phyloP scores from a whole-genome alignment of 495 filamentous ascomycete genomes.

The Neurospora sublineolata region DNA sequence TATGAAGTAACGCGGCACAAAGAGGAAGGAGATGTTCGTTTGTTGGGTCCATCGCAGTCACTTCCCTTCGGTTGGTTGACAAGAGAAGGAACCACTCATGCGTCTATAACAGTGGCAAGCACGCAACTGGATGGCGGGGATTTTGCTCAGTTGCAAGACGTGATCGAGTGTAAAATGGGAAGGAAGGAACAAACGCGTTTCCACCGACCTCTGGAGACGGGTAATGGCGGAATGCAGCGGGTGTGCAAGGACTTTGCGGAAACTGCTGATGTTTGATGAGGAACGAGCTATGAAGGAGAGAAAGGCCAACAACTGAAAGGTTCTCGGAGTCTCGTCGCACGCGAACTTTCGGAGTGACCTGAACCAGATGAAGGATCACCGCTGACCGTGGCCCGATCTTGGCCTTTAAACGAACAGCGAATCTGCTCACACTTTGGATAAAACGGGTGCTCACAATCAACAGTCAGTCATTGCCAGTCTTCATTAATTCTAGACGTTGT shows the following conservation, averaged over 20 bases:
- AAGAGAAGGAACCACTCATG: not conserved
- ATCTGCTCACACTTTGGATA: slow-evolving; percentile 27
- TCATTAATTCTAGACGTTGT: slow-evolving; percentile 17
- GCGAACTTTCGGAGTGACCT: not conserved
- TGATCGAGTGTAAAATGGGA: not conserved
- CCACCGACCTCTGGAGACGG: not conserved
- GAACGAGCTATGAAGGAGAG: not conserved
- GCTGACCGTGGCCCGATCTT: not conserved
- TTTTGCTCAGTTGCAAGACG: not conserved
- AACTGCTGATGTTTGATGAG: slow-evolving; percentile 1
- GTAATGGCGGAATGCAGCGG: slow-evolving; percentile 1
- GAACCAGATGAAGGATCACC: not conserved
- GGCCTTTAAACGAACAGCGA: slow-evolving; percentile 1
- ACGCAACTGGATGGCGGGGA: not conserved
- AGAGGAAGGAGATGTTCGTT: not conserved
- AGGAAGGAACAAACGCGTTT: not conserved
- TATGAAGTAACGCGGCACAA: not conserved
- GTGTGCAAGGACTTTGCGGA: not conserved
- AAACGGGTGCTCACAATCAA: slow-evolving; percentile 3
- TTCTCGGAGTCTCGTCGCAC: not conserved
- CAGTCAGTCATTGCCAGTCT: slow-evolving; percentile 8
- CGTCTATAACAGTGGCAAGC: not conserved
- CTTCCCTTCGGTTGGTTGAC: not conserved
- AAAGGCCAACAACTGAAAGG: not conserved
- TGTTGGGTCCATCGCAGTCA: not conserved